phyloP scores from a whole-genome alignment of 495 filamentous ascomycete species.

The Mytilinidion resinicola region DNA sequence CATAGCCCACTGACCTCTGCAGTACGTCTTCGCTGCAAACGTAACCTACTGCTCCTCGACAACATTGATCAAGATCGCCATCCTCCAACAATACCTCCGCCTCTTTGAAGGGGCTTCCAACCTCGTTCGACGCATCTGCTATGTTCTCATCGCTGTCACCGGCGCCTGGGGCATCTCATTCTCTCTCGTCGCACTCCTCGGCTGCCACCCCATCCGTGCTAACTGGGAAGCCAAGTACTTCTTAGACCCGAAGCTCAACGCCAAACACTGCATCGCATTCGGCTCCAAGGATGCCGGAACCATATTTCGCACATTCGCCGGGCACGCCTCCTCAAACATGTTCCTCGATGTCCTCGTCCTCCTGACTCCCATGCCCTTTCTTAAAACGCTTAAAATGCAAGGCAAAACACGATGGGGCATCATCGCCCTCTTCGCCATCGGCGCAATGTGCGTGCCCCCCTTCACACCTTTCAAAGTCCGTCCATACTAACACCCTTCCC shows the following conservation, averaged over 20 bases:
- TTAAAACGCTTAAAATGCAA: constrained; percentile 9
- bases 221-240: constrained; percentile 11
- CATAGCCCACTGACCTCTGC: not conserved
- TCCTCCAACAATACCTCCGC: constrained; percentile 25
- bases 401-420: constrained; percentile 13
- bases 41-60: constrained; percentile 16
- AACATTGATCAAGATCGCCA: constrained; percentile 24
- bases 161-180: constrained; percentile 17
- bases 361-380: constrained; percentile 15
- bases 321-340: constrained; percentile 21
- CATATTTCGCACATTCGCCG: constrained; percentile 14
- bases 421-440: constrained; percentile 16
- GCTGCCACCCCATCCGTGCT: constrained; percentile 19
- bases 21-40: constrained; percentile 22
- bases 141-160: constrained; percentile 6
- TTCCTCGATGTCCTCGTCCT: constrained; percentile 16
- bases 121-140: not conserved
- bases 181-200: constrained; percentile 19
- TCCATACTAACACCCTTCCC: not conserved
- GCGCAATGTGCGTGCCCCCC: constrained; percentile 16
- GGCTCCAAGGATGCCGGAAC: constrained; percentile 16
- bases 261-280: constrained; percentile 16
- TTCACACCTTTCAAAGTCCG: not conserved
- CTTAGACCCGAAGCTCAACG: not conserved
- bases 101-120: constrained; percentile 13